Evolutionary conservation across 352 stramenopile genomes (phyloP).

Genomic region (Globisporangium viniferum): DNA sequence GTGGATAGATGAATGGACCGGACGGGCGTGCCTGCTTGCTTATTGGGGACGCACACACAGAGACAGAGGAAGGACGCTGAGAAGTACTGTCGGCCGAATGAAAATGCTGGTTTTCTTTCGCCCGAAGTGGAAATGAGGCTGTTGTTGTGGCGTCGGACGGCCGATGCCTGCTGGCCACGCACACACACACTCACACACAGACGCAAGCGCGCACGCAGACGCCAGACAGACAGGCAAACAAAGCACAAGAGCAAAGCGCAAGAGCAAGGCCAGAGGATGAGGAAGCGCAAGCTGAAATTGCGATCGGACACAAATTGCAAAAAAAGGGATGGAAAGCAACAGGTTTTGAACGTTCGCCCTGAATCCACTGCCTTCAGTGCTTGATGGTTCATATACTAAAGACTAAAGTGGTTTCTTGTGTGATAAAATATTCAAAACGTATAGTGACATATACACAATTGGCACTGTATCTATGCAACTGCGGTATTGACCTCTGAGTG

Average conservation of each 20-base stretch:
- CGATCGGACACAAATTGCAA: not conserved
- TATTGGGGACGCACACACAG: not conserved
- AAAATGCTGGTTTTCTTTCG: slow-evolving; percentile 3
- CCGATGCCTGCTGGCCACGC: not conserved
- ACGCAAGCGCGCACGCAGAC: not conserved
- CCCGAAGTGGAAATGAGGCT: slow-evolving; percentile 8
- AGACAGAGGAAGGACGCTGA: not conserved
- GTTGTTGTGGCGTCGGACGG: not conserved
- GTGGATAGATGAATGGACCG: not conserved
- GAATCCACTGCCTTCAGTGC: not conserved
- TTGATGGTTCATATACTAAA: not conserved
- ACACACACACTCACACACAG: not conserved
- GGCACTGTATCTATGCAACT: not conserved
- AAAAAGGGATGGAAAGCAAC: not conserved
- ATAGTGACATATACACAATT: too few species aligned
- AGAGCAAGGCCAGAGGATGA: not conserved
- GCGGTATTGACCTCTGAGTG: too few species aligned
- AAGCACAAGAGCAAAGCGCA: not conserved
- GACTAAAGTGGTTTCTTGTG: not conserved
- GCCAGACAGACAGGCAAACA: slow-evolving; percentile 2
- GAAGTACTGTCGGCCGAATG: slow-evolving; percentile 11
- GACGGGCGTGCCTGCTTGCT: not conserved
- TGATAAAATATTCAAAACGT: not conserved
- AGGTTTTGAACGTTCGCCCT: too few species aligned
- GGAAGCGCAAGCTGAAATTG: not conserved